Conservation (phyloP, 352 stramenopile species). For the Phytophthora ohioensis region DNA sequence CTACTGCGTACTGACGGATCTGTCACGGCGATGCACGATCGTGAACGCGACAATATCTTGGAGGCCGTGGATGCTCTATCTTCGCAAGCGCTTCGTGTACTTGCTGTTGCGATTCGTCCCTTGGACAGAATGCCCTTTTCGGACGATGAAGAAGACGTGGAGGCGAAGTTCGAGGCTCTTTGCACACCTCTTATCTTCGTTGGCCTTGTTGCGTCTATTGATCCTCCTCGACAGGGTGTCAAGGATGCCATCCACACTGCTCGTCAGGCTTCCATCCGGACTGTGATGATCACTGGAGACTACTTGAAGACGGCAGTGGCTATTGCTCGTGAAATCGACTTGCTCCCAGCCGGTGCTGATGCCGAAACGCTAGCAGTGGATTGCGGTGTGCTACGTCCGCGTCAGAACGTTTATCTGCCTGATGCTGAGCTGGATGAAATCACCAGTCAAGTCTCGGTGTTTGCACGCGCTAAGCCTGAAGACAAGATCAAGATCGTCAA, state of each 20-base stretch:
- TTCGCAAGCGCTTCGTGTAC: conserved; percentile 80
- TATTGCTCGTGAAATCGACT: conserved; percentile 92
- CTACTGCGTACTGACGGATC: conserved; percentile 56
- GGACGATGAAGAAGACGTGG: conserved; percentile 59
- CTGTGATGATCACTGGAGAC: conserved; percentile 95
- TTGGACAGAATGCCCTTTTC: conserved; percentile 54
- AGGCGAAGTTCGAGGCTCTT: conserved; percentile 64
- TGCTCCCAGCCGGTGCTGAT: conserved; percentile 71
- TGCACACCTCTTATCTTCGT: conserved; percentile 91
- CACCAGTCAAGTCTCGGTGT: conserved; percentile 81
- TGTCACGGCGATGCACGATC: conserved; percentile 45
- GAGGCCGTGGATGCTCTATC: conserved; percentile 66
- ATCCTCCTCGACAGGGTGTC: conserved; percentile 67
- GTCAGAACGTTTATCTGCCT: conserved; percentile 51
- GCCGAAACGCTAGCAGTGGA: conserved; percentile 63
- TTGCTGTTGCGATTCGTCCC: conserved; percentile 90
- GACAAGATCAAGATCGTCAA: conserved; percentile 97
- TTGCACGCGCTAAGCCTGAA: conserved; percentile 94
- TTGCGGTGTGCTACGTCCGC: conserved; percentile 65
- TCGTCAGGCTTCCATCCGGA: conserved; percentile 64
- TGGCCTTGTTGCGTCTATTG: conserved; percentile 93
- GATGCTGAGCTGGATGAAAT: conserved; percentile 90
- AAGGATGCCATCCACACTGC: conserved; percentile 66
- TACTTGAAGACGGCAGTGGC: conserved; percentile 95
- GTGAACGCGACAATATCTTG: conserved; percentile 50